Evolutionary conservation across 495 filamentous ascomycete species (phyloP).

Genomic region (Penicillium coffeae): DNA sequence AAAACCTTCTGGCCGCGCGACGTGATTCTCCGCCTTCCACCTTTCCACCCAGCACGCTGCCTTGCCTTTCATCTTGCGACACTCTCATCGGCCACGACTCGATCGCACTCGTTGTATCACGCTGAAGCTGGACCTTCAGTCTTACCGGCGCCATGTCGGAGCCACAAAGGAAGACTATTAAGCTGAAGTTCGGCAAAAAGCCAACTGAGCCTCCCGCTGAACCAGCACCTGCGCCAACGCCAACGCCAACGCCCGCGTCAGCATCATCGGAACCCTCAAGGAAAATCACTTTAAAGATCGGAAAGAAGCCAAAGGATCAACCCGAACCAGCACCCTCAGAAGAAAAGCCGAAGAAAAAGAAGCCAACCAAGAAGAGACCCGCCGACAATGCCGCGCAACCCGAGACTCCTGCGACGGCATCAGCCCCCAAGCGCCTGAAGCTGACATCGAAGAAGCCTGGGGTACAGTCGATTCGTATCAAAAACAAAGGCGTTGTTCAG

Average conservation of each 20-base stretch:
- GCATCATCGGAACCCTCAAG: slow-evolving; percentile 27
- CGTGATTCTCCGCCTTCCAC: not conserved
- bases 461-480: slow-evolving; percentile 49
- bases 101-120: no score
- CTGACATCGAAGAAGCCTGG: slow-evolving; percentile 42
- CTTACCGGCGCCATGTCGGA: slow-evolving; percentile 32
- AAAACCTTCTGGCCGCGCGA: not conserved
- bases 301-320: slow-evolving; percentile 27
- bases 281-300: slow-evolving; percentile 53
- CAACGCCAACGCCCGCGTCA: slow-evolving; percentile 28
- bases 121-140: not conserved
- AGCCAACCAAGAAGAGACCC: slow-evolving; percentile 44
- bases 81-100: not conserved
- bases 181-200: slow-evolving; percentile 49
- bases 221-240: slow-evolving; percentile 29
- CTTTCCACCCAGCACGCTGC: not conserved
- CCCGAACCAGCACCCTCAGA: slow-evolving; percentile 20
- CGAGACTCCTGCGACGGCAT: slow-evolving; percentile 22
- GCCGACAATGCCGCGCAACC: slow-evolving; percentile 25
- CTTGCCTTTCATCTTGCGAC: no score
- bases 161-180: slow-evolving; percentile 41
- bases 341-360: slow-evolving; percentile 44
- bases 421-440: slow-evolving; percentile 42
- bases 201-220: slow-evolving; percentile 24
- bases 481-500: slow-evolving; percentile 58